A percentile compares a stretch with the other conserved stretches of the same genome.
These are phyloP conservation scores for Chiua virens DNA, from an alignment of 768 basidiomycete genomes.

Conservation along the genomic window DNA sequence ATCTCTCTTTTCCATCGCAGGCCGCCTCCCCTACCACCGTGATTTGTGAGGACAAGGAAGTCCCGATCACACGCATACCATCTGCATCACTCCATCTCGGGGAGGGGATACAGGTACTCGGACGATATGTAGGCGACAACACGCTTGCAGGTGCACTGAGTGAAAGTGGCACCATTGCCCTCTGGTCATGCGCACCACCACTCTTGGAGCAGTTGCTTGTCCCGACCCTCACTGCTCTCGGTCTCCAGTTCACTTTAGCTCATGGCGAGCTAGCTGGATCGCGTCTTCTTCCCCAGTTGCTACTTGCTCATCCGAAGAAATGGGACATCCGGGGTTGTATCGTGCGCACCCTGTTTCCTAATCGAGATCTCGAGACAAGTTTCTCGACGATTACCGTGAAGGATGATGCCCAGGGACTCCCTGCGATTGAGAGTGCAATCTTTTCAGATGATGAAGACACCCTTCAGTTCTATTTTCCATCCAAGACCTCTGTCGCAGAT, in stretches of 20 bases:
- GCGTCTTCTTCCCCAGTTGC: slow-evolving; percentile 27
- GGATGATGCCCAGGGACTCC: slow-evolving; percentile 38
- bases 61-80: slow-evolving; percentile 8
- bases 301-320: slow-evolving; percentile 26
- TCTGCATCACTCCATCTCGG: slow-evolving; percentile 20
- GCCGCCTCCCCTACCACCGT: slow-evolving; percentile 10
- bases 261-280: background rate
- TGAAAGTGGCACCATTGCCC: slow-evolving; percentile 22
- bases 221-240: slow-evolving; percentile 26
- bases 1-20: slow-evolving; percentile 28
- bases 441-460: slow-evolving; percentile 72
- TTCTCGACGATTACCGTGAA: slow-evolving; percentile 51
- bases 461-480: slow-evolving; percentile 55
- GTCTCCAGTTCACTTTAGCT: slow-evolving; percentile 11
- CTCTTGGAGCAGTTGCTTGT: slow-evolving; percentile 23
- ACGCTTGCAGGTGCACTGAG: slow-evolving; percentile 25
- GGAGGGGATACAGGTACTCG: slow-evolving; percentile 13
- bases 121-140: slow-evolving; percentile 16
- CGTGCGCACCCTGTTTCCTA: slow-evolving; percentile 18
- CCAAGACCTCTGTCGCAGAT: slow-evolving; percentile 31
- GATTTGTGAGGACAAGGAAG: background rate
- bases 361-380: slow-evolving; percentile 31
- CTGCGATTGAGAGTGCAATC: slow-evolving; percentile 17
- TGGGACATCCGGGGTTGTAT: slow-evolving; percentile 19
- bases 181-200: slow-evolving; percentile 32